Evolutionary conservation across 148 eudicot genomes (phyloP).

Genomic region (Agrostemma githago): DNA sequence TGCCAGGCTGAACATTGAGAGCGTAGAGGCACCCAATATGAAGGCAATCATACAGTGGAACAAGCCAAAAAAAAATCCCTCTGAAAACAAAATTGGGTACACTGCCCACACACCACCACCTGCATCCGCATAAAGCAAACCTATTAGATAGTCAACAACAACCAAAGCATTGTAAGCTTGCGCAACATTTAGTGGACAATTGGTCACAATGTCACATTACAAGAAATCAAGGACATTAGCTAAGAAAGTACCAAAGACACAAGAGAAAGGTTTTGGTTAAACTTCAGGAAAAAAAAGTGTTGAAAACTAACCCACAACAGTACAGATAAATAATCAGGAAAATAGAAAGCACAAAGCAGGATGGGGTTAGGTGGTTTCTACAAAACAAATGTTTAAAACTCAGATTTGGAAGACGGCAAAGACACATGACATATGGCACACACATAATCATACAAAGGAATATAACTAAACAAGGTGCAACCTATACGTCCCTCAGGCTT

Average conservation of each 20-base stretch:
- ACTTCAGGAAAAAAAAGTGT: background rate
- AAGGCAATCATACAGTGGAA: conserved; percentile 43
- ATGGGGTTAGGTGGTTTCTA: background rate
- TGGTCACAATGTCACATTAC: background rate
- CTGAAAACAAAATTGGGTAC: conserved; percentile 71
- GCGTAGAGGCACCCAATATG: conserved; percentile 53
- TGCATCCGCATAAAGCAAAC: conserved; percentile 28
- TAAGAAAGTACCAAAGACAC: background rate
- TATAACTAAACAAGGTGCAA: background rate
- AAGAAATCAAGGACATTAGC: background rate
- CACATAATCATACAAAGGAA: background rate
- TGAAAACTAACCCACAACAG: background rate
- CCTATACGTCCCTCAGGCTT: background rate
- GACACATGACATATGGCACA: background rate
- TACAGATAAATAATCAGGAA: background rate
- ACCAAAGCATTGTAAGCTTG: background rate
- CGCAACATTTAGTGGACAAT: background rate
- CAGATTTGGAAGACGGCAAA: background rate
- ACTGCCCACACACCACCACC: conserved; percentile 97
- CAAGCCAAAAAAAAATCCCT: conserved; percentile 45
- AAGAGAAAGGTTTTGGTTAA: background rate
- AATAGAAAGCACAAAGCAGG: background rate
- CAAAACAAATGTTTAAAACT: background rate
- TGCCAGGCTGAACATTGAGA: conserved; percentile 57
- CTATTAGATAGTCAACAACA: background rate